Evolutionary conservation across 2,329 filamentous ascomycete species (phyloP).

Genomic region (Cercospora sp.): DNA sequence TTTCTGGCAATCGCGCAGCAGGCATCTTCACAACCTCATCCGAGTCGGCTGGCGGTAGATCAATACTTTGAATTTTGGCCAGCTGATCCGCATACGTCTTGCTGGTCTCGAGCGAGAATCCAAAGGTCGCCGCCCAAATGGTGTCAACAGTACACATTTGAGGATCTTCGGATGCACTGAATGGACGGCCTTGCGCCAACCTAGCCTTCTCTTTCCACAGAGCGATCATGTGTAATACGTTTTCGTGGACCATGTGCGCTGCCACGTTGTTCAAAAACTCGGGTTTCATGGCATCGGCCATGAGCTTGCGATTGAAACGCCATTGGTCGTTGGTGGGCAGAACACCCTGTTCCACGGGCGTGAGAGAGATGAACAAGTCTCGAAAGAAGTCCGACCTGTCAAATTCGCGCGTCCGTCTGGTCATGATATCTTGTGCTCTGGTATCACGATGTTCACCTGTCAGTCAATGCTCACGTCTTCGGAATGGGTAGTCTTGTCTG

Average conservation of each 20-base stretch:
- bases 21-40: background rate
- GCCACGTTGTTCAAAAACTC: constrained; percentile 3
- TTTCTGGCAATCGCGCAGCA: background rate
- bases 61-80: background rate
- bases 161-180: background rate
- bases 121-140: constrained; percentile 12
- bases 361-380: background rate
- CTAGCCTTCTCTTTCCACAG: constrained; percentile 4
- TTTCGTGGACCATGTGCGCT: background rate
- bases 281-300: constrained; percentile 9
- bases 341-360: background rate
- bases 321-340: constrained; percentile 11
- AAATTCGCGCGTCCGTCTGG: background rate
- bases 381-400: constrained; percentile 9
- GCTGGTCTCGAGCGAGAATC: background rate
- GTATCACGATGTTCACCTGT: background rate
- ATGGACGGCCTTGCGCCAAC: constrained; percentile 1
- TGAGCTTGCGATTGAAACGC: background rate
- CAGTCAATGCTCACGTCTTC: background rate
- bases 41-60: background rate
- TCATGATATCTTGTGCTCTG: constrained; percentile 9
- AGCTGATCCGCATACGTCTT: background rate
- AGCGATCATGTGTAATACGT: background rate
- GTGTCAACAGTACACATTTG: background rate
- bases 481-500: background rate